These are phyloP conservation scores for Camelina hispida DNA, from an alignment of 345 rosid genomes.

Conservation along the genomic window DNA sequence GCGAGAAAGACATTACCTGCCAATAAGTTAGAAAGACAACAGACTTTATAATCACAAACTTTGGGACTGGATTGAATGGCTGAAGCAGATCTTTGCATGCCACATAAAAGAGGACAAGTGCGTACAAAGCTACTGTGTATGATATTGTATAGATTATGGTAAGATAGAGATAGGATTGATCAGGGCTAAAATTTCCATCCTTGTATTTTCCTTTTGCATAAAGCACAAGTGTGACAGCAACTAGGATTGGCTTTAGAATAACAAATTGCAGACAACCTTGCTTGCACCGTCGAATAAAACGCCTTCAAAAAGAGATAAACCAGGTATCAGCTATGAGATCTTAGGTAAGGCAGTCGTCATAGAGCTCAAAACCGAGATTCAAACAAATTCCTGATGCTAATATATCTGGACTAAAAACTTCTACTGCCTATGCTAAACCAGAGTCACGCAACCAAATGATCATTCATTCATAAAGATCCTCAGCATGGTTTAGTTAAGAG, in stretches of 20 bases:
- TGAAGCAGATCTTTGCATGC: constrained; percentile 98
- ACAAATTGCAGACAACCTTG: constrained; percentile 99
- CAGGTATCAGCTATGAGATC: constrained; percentile 21
- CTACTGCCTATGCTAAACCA: constrained; percentile 10
- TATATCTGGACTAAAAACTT: constrained; percentile 7
- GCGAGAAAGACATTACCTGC: constrained; percentile 67
- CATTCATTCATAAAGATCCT: constrained; percentile 6
- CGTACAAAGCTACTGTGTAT: constrained; percentile 88
- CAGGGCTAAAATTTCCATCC: constrained; percentile 96
- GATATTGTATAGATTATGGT: constrained; percentile 93
- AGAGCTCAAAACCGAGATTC: neutral
- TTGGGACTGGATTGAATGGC: constrained; percentile 99
- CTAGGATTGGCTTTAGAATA: constrained; percentile 91
- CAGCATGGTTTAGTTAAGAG: neutral
- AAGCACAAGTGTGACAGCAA: constrained; percentile 82
- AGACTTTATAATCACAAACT: constrained; percentile 91
- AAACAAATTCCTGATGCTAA: neutral
- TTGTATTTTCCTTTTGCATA: constrained; percentile 94
- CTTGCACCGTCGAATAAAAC: constrained; percentile 95
- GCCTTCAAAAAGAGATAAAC: constrained; percentile 53
- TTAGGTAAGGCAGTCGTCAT: constrained; percentile 22
- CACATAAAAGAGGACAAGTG: constrained; percentile 82
- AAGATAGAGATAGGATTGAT: constrained; percentile 85
- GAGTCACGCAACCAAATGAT: constrained; percentile 9
- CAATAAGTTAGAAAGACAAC: constrained; percentile 97